These are phyloP conservation scores for Grosmannia clavigera DNA, from an alignment of 2,329 filamentous ascomycete genomes.

Conservation along the genomic window DNA sequence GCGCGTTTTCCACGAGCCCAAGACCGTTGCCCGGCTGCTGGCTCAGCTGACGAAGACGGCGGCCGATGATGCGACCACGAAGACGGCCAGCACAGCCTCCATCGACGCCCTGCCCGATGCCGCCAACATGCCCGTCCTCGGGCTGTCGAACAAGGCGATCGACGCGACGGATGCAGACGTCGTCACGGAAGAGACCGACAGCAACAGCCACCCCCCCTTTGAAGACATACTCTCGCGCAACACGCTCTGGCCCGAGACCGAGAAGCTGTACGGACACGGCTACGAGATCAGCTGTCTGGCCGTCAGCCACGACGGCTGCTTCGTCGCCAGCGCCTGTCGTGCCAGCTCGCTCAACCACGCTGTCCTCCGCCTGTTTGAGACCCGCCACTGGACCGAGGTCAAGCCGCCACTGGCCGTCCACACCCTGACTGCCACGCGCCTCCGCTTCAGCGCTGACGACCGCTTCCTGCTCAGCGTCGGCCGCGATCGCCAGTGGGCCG, in stretches of 20 bases:
- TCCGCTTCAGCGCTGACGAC: slow-evolving; percentile 61
- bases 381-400: slow-evolving; percentile 75
- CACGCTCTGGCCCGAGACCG: slow-evolving; percentile 88
- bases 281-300: slow-evolving; percentile 91
- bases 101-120: slow-evolving; percentile 58
- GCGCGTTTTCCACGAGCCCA: slow-evolving; percentile 84
- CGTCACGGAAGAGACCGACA: slow-evolving; percentile 26
- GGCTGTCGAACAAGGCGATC: slow-evolving; percentile 90
- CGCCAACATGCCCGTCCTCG: slow-evolving; percentile 88
- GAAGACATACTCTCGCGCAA: slow-evolving; percentile 84
- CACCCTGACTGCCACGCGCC: slow-evolving; percentile 69
- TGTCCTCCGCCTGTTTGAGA: slow-evolving; percentile 85
- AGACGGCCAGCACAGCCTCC: slow-evolving; percentile 9
- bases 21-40: slow-evolving; percentile 66
- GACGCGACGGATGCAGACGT: slow-evolving; percentile 31
- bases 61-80: slow-evolving; percentile 8
- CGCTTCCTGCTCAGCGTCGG: slow-evolving; percentile 74
- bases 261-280: slow-evolving; percentile 95
- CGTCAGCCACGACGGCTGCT: slow-evolving; percentile 55
- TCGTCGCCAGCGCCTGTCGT: slow-evolving; percentile 86
- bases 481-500: slow-evolving; percentile 78
- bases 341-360: slow-evolving; percentile 90
- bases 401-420: slow-evolving; percentile 75
- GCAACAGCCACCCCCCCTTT: slow-evolving; percentile 54
- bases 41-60: slow-evolving; percentile 39